Percentiles rank a stretch among this genome's conserved stretches.
Evolutionary conservation across 1,284 basidiomycete genomes (phyloP).

Genomic region (Cutaneotrichosporon mucoides): DNA sequence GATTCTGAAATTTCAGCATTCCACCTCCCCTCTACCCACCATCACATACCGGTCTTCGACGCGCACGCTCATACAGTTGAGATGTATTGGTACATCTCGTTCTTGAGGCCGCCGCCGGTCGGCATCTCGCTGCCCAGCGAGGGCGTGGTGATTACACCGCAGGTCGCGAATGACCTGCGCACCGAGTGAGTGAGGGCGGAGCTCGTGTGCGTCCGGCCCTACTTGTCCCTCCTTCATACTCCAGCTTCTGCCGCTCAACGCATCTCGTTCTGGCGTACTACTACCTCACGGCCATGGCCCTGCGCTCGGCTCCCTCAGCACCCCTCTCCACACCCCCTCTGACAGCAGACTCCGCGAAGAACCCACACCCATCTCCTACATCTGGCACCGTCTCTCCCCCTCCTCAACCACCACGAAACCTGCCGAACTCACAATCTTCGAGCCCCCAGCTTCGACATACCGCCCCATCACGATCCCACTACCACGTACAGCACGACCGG

Average conservation of each 20-base stretch:
- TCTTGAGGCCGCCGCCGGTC: conserved; percentile 47
- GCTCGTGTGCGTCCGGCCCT: too few relatives aligned
- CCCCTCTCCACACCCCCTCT: background rate
- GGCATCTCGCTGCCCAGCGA: conserved; percentile 21
- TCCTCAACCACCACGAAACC: conserved; percentile 20
- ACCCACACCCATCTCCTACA: conserved; percentile 37
- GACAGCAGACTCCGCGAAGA: conserved; percentile 26
- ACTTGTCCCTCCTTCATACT: too few relatives aligned
- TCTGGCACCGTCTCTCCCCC: conserved; percentile 35
- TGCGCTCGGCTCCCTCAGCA: background rate
- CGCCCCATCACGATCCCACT: conserved; percentile 64
- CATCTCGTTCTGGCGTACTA: too few relatives aligned
- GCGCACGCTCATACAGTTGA: too few relatives aligned
- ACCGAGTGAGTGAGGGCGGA: conserved; percentile 41
- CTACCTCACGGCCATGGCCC: too few relatives aligned
- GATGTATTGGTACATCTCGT: conserved; percentile 51
- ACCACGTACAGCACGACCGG: conserved; percentile 56
- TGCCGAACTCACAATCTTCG: conserved; percentile 64
- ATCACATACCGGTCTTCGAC: background rate
- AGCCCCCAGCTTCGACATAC: conserved; percentile 62
- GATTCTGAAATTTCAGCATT: background rate
- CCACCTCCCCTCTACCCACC: conserved; percentile 2
- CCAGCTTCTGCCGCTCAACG: too few relatives aligned
- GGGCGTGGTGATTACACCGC: conserved; percentile 43
- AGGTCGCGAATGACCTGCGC: conserved; percentile 49